These are phyloP conservation scores for Datura wrightii DNA, from an alignment of 257 asterid genomes.

Conservation along the genomic window DNA sequence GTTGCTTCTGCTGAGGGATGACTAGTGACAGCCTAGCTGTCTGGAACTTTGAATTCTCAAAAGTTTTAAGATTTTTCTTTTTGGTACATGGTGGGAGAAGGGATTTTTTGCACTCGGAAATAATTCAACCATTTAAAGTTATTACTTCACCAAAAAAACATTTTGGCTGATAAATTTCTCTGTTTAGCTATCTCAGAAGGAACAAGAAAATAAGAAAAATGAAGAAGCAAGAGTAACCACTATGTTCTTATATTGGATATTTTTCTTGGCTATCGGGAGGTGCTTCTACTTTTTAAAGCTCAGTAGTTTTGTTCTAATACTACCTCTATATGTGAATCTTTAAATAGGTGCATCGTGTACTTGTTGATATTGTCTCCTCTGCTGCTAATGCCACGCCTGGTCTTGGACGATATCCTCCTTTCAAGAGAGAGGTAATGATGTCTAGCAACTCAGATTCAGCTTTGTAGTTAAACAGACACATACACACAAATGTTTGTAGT, in stretches of 20 bases:
- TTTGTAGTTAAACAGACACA: neutral
- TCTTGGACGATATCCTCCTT: slow-evolving; percentile 98
- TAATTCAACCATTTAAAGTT: no score
- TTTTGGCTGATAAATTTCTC: neutral
- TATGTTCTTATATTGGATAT: slow-evolving; percentile 13
- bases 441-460: slow-evolving; percentile 21
- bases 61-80: neutral
- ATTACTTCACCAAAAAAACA: no score
- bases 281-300: slow-evolving; percentile 9
- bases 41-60: neutral
- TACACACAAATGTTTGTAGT: neutral
- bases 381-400: slow-evolving; percentile 98
- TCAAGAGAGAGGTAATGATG: slow-evolving; percentile 83
- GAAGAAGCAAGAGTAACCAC: neutral
- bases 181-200: neutral
- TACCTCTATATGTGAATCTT: slow-evolving; percentile 25
- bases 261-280: neutral
- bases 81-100: neutral
- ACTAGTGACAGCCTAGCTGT: neutral
- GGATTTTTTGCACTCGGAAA: no score
- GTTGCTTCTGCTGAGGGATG: neutral
- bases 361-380: slow-evolving; percentile 83
- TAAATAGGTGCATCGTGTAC: slow-evolving; percentile 88
- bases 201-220: neutral
- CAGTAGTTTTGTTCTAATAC: neutral